A percentile compares a stretch with the other conserved stretches of the same genome.
Evolutionary conservation across 345 rosid species (phyloP).

Genomic region (Brassica nigra): DNA sequence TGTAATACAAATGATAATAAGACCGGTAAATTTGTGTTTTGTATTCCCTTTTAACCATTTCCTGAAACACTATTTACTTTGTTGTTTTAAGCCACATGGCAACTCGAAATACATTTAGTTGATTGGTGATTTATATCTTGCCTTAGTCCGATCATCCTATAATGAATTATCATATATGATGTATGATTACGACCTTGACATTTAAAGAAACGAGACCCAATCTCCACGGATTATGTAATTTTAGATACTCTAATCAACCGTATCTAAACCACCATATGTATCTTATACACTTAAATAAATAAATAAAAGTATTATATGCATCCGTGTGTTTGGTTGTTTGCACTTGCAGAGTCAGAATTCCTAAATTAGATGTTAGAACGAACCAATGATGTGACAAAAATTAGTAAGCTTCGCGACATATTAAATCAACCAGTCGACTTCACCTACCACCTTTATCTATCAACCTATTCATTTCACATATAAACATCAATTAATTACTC

Average conservation of each 20-base stretch:
- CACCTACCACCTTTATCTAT: neutral
- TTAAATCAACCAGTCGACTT: conserved; percentile 3
- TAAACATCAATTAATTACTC: neutral
- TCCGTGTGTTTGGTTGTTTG: conserved; percentile 1
- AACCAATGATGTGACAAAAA: conserved; percentile 4
- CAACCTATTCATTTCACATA: neutral
- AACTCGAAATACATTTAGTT: neutral
- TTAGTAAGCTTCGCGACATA: neutral
- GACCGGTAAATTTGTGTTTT: neutral
- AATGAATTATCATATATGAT: neutral
- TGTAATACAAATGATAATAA: neutral
- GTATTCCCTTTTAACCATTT: conserved; percentile 1
- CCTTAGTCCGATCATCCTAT: neutral
- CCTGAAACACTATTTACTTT: conserved; percentile 14
- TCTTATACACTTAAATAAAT: neutral
- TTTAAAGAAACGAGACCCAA: neutral
- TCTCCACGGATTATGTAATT: neutral
- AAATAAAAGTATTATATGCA: neutral
- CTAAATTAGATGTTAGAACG: neutral
- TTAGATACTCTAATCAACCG: neutral
- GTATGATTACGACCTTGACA: neutral
- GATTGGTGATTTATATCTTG: neutral
- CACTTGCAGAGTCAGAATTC: neutral
- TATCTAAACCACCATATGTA: neutral
- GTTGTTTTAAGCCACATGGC: neutral